phyloP scores from a whole-genome alignment of 192 early-diverging fungal species.

The Entomortierella chlamydospora region DNA sequence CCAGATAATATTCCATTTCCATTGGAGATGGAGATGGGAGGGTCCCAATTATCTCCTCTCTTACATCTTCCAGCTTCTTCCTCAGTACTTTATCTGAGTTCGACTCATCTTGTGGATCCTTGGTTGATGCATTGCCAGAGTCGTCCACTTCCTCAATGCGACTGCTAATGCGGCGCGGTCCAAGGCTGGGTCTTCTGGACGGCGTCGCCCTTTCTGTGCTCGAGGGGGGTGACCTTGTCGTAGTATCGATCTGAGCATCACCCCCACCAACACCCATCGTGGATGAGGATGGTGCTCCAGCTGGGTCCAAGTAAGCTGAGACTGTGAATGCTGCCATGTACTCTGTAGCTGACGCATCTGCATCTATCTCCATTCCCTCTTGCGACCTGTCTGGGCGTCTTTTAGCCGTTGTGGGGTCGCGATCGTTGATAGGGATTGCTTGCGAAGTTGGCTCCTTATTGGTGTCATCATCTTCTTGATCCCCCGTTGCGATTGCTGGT shows the following conservation, averaged over 20 bases:
- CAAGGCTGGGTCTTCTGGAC: constrained; percentile 19
- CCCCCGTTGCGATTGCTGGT: not conserved
- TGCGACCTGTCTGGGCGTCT: not conserved
- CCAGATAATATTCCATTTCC: constrained; percentile 14
- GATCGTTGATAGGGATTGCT: not conserved
- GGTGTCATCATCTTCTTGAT: not conserved
- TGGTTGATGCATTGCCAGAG: not conserved
- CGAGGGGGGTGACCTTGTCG: constrained; percentile 1
- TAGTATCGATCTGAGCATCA: constrained; percentile 9
- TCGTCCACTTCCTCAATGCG: constrained; percentile 23
- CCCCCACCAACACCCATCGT: too few relatives aligned
- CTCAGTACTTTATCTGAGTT: not conserved
- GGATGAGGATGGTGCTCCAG: not conserved
- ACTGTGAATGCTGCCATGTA: constrained; percentile 28
- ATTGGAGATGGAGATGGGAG: not conserved
- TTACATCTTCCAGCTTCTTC: not conserved
- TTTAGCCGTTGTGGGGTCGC: not conserved
- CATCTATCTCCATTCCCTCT: constrained; percentile 14
- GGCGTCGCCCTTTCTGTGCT: not conserved
- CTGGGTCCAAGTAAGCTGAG: constrained; percentile 26
- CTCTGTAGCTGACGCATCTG: constrained; percentile 24
- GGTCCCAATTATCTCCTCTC: not conserved
- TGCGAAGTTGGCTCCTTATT: not conserved
- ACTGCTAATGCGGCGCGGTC: constrained; percentile 45
- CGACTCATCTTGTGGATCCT: not conserved